Evolutionary conservation across 768 basidiomycete genomes (phyloP), one percentile per base, ranked within the genome.

Genomic region (Termitomyces sp.): DNA sequence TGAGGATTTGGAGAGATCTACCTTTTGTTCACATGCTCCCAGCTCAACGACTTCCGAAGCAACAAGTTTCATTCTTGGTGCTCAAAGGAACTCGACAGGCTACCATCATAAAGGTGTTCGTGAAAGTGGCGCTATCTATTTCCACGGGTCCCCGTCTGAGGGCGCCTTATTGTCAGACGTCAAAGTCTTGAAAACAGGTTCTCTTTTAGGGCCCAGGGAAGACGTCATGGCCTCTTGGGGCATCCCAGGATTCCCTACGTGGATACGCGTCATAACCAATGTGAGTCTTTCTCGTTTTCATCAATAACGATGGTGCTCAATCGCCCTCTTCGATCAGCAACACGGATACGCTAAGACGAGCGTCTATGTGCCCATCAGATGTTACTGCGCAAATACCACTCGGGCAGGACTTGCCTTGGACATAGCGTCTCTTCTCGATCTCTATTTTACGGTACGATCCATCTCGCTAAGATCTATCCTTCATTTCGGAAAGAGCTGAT

Each of bases 361-460:
- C 32, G 40, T 62, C 7, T 59, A 50, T 37, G 36, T 62, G 9
- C 57, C 61, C 48, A 60, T 17, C 9, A 42, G 47, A 45, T 65
- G 63, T 43, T 42, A 57, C 38, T 65, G 63, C 31, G 56, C 60
- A 11, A 50, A 47, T 29, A 62, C 37, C 3, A 65, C 63, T 31
- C 63, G 57, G 25, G 63, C 63, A 36, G 42, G 53, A 12, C 61
- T 65, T 32, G 61, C 61, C 10, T 59, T 57, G 11, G 57, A 65
- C 31, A 56, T 65, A 15, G 61, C 57, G 9, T 50, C 29, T 14
- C 31, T 57, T 42, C 59, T 65, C 20, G 53, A 62, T 12, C 25
- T n/a, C 4, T 65, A 65, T 43, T 51, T 65, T 10, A 9, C 32
- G 37, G 63, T 65, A 56, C 11, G 43, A 14, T 8, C 15, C 25